Base-by-base conservation (phyloP, 768 basidiomycete species). In the Tricholoma hemisulphureum region DNA sequence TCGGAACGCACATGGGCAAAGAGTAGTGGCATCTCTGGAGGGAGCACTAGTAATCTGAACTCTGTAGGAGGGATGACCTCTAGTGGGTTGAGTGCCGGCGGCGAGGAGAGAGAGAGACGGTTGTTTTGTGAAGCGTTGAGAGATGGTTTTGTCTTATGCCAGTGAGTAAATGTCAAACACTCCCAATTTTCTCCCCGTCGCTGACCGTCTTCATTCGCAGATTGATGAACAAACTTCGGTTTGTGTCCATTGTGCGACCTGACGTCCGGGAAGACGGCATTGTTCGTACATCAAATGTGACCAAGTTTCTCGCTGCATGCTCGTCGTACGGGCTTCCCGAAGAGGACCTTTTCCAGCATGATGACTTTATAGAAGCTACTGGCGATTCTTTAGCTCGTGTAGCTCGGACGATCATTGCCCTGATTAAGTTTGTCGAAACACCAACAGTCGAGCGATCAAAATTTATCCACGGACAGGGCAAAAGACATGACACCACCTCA, bases 71-170 rank as follows among this genome's bases (percentile, higher is more conserved):
- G 70, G 57, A 29, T 21, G 53, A 41, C 26, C 37, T 69, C 73
- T 14, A 70, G 67, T 39, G 75, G 80, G 20, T 59, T 78, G 16
- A 77, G 79, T 62, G 73, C 76, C 21, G 75, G 78, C 26, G 87
- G 86, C 32, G 91, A 90, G 72, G 91, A 93, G 61, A 78, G 86
- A 65, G 91, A 95, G 71, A 75, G 88, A 61, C 80, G 78, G 53
- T 69, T 83, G 29, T 96, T 95, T 65, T 77, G 79, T 31, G 91
- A 94, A 54, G 85, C 89, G 0, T 68, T 95, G 55, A 75, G 85
- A 64, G 94, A 96, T 74, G 94, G 94, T 1, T 89, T 86, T 70
- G 83, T 95, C 20, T 80, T 96, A 21, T 95, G 94, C 85, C 87
- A 91, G 94, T 95, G 67, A 75, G 93, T 86, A 32, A 61, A 46